phyloP scores from a whole-genome alignment of 805 yeast genomes.

The Saccharomyces kudriavzevii region DNA sequence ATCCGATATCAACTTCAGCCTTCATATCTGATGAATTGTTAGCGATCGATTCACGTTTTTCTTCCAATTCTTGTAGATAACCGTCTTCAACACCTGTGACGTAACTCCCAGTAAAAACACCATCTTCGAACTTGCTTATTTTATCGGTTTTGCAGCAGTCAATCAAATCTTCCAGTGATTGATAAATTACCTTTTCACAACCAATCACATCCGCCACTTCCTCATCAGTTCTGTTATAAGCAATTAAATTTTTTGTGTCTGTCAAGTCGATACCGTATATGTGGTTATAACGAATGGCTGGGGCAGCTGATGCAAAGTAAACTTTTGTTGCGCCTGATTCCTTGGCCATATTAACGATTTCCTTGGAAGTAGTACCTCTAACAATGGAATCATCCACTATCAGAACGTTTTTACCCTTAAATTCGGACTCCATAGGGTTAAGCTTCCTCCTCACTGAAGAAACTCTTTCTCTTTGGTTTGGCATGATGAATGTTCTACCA shows the following conservation, averaged over 20 bases:
- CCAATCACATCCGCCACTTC: constrained; percentile 74
- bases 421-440: constrained; percentile 93
- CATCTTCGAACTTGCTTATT: constrained; percentile 69
- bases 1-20: constrained; percentile 66
- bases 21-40: constrained; percentile 53
- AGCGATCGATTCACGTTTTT: constrained; percentile 64
- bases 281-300: constrained; percentile 93
- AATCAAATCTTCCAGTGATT: constrained; percentile 71
- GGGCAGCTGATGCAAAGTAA: constrained; percentile 95
- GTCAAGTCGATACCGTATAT: constrained; percentile 97
- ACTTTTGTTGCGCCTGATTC: constrained; percentile 96
- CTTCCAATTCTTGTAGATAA: constrained; percentile 74
- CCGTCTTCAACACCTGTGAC: constrained; percentile 88
- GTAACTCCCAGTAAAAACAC: constrained; percentile 92
- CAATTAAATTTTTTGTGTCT: constrained; percentile 88
- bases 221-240: constrained; percentile 64
- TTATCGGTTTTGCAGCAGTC: constrained; percentile 58
- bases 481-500: constrained; percentile 98
- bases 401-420: constrained; percentile 72
- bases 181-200: constrained; percentile 87
- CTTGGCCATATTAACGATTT: constrained; percentile 95
- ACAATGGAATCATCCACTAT: constrained; percentile 96
- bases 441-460: constrained; percentile 90
- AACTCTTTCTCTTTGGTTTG: constrained; percentile 88
- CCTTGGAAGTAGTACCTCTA: constrained; percentile 94